Evolutionary conservation across 352 stramenopile species (phyloP).

Genomic region (Blastocystis hominis): DNA sequence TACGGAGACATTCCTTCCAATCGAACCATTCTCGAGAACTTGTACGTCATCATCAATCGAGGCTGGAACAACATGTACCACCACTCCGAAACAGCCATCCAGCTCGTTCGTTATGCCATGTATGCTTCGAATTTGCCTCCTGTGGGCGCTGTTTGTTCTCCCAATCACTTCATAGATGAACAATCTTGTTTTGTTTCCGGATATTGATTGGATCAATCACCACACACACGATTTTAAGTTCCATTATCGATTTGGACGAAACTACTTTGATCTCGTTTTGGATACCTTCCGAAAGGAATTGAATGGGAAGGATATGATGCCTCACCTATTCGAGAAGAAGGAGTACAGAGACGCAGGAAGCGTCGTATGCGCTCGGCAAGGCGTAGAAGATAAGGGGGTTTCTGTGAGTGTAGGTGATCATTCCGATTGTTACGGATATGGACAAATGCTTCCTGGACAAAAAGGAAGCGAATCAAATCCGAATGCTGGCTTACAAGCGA

Average conservation of each 20-base stretch:
- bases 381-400: background rate
- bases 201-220: constrained; percentile 52
- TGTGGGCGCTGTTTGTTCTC: background rate
- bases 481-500: constrained; percentile 40
- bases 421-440: constrained; percentile 45
- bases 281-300: constrained; percentile 26
- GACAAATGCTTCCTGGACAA: constrained; percentile 50
- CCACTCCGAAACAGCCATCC: constrained; percentile 42
- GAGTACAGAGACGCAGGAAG: constrained; percentile 1
- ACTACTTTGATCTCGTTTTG: constrained; percentile 28
- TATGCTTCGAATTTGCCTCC: background rate
- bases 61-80: constrained; percentile 57
- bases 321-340: background rate
- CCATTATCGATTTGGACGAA: constrained; percentile 28
- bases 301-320: background rate
- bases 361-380: background rate
- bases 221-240: constrained; percentile 39
- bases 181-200: constrained; percentile 6
- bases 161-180: constrained; percentile 3
- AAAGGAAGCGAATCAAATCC: constrained; percentile 48
- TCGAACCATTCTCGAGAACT: background rate
- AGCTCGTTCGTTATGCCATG: constrained; percentile 21
- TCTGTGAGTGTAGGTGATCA: background rate
- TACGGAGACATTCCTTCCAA: background rate
- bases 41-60: constrained; percentile 32